Evolutionary conservation across 1,284 basidiomycete species (phyloP).

Genomic region (Boletus mariae): DNA sequence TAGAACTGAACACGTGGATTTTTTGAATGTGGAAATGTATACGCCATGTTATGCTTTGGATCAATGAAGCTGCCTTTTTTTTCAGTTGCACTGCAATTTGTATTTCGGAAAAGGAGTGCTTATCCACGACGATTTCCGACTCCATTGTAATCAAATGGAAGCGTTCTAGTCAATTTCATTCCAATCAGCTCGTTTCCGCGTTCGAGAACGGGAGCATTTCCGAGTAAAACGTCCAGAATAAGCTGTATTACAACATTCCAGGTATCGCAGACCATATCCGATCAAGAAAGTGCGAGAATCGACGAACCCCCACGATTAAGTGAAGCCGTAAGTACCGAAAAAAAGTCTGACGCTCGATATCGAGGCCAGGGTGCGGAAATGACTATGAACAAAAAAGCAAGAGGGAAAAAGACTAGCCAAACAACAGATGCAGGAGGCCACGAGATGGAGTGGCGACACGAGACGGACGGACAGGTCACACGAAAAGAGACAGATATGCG

Average conservation of each 20-base stretch:
- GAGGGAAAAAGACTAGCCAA: constrained; percentile 11
- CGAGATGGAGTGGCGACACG: constrained; percentile 10
- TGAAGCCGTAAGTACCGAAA: constrained; percentile 14
- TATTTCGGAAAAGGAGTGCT: neutral
- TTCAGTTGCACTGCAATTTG: neutral
- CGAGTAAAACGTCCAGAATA: constrained; percentile 24
- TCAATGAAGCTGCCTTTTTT: neutral
- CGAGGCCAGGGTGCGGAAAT: constrained; percentile 3
- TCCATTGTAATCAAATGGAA: constrained; percentile 19
- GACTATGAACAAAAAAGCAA: constrained; percentile 25
- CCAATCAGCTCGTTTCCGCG: neutral
- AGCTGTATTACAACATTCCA: constrained; percentile 37
- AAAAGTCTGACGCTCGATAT: constrained; percentile 13
- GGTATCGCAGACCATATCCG: constrained; percentile 34
- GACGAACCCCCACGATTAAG: constrained; percentile 25
- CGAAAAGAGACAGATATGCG: constrained; percentile 1
- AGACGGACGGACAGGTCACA: constrained; percentile 13
- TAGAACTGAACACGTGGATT: constrained; percentile 12
- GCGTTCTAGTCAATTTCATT: neutral
- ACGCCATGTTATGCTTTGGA: neutral
- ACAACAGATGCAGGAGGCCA: constrained; percentile 20
- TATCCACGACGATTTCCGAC: neutral
- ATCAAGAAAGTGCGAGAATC: constrained; percentile 22
- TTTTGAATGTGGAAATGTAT: neutral
- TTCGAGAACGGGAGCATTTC: constrained; percentile 5